Conservation (phyloP, 148 eudicot species). For the Vaccinium myrtillus region DNA sequence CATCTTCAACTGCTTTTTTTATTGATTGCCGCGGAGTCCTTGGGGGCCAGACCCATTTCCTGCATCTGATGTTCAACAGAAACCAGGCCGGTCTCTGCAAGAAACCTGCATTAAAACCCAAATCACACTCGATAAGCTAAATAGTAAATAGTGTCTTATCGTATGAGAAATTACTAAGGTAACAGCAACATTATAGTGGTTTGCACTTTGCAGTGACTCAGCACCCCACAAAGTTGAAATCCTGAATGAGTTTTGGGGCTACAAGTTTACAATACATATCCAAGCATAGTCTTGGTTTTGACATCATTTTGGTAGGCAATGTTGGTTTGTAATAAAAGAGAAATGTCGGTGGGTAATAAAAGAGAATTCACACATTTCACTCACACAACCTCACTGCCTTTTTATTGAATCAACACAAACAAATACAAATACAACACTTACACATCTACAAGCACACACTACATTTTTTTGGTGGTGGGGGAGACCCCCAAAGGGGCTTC, state of each 20-base stretch:
- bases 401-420: no score
- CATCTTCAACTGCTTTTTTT: conserved; percentile 43
- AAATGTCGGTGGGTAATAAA: no score
- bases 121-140: background rate
- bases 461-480: no score
- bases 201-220: background rate
- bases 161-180: background rate
- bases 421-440: no score
- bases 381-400: no score
- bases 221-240: background rate
- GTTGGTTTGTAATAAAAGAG: no score
- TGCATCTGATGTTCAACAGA: conserved; percentile 84
- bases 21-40: conserved; percentile 26
- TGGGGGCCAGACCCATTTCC: conserved; percentile 73
- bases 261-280: background rate
- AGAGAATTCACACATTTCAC: no score
- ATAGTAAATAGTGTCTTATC: background rate
- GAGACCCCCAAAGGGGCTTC: no score
- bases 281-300: background rate
- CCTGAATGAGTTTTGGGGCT: background rate
- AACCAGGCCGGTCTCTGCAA: conserved; percentile 85
- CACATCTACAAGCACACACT: no score
- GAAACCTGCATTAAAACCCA: conserved; percentile 56
- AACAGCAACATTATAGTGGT: background rate
- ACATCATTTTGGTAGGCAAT: background rate